Evolutionary conservation across 2,329 filamentous ascomycete genomes (phyloP), one percentile per base, ranked within the genome.

Genomic region (Pseudogymnoascus sp.): DNA sequence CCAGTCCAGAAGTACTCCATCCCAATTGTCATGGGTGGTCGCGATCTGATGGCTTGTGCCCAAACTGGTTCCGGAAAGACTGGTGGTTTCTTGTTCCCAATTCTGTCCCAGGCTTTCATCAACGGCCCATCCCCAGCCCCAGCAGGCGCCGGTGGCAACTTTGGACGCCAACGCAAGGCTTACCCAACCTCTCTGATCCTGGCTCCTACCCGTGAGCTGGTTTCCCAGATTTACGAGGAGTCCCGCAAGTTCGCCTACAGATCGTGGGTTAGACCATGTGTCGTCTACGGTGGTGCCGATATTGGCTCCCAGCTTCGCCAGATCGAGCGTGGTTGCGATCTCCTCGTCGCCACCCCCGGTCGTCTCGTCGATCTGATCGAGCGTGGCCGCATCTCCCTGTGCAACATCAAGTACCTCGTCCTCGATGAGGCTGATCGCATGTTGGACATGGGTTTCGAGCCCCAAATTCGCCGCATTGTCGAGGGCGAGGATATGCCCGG

Each of bases 401-500:
- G 88, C 78, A 97, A 96, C 84, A 99, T 99, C 85, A 97, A 97
- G 83, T 99, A 99, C 77, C 86, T 99, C 67, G 91, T 99, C 72
- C 90, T 99, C 63, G 95, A 99, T 72, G 95, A 99, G 86, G 95
- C 95, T 77, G 95, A 99, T 82, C 95, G 95, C 77, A 99, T 99
- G 95, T 84, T 99, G 84, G 95, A 99, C 85, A 99, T 99, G 95
- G 95, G 95, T 95, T 99, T 99, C 84, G 95, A 99, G 83, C 95
- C 95, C 73, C 95, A 99, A 81, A 99, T 99, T 75, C 93, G 95
- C 74, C 90, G 93, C 73, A 97, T 99, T 73, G 95, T 99, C 54
- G 93, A 97, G 79, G 92, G 92, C 66, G 95, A 97, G 80, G 95
- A 99, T 73, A 99, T 99, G 95, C 95, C 95, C 64, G 77, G 79